phyloP scores from a whole-genome alignment of 176 grass and related monocot genomes.

The Rhynchospora breviuscula region DNA sequence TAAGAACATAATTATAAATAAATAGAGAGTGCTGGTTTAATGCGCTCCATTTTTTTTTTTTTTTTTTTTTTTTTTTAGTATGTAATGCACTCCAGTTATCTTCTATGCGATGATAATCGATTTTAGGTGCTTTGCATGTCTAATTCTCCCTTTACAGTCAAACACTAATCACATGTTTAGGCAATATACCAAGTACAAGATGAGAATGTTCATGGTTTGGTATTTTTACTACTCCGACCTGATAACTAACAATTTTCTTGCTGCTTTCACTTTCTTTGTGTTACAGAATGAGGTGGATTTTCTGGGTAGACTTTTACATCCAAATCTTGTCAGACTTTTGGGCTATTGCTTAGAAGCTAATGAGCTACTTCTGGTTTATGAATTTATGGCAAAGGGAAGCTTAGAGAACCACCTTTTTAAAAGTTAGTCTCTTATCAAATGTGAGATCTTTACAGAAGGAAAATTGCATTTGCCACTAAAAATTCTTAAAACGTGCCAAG shows the following conservation, averaged over 20 bases:
- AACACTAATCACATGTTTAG: not conserved
- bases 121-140: conserved; percentile 13
- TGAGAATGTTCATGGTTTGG: not conserved
- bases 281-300: conserved; percentile 67
- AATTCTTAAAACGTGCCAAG: not conserved
- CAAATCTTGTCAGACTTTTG: conserved; percentile 68
- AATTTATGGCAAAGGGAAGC: conserved; percentile 71
- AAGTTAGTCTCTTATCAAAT: conserved; percentile 40
- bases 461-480: not conserved
- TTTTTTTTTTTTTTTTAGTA: too few relatives aligned
- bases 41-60: too few relatives aligned
- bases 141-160: not conserved
- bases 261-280: not conserved
- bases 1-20: not conserved
- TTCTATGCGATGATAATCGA: not conserved
- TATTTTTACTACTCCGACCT: not conserved
- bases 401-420: conserved; percentile 76
- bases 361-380: conserved; percentile 75
- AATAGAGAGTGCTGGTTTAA: not conserved
- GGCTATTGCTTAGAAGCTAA: conserved; percentile 66
- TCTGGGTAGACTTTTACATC: conserved; percentile 63
- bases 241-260: not conserved
- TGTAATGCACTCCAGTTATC: conserved; percentile 16
- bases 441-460: not conserved
- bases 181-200: not conserved